Evolutionary conservation across 768 basidiomycete species (phyloP).

Genomic region (Collybia mongolica): DNA sequence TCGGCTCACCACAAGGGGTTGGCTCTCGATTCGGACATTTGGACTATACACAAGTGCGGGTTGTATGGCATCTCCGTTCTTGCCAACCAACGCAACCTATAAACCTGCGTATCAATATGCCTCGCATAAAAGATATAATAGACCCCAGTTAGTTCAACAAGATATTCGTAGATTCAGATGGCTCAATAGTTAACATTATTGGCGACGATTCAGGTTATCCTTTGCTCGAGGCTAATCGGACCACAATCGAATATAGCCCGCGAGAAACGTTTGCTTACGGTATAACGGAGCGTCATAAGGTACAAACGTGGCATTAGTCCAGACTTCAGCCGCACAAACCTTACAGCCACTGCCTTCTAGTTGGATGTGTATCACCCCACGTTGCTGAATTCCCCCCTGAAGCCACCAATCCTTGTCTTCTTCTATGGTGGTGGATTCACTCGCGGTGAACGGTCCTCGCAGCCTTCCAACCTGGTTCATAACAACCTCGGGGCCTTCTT

Average conservation of each 20-base stretch:
- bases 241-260: constrained; percentile 14
- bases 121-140: constrained; percentile 13
- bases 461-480: constrained; percentile 20
- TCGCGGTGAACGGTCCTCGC: constrained; percentile 15
- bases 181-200: neutral
- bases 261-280: constrained; percentile 18
- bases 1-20: too few relatives aligned
- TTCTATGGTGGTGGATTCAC: constrained; percentile 23
- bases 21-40: too few relatives aligned
- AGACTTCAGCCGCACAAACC: neutral
- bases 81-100: too few relatives aligned
- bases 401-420: constrained; percentile 20
- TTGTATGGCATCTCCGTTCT: too few relatives aligned
- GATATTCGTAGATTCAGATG: neutral
- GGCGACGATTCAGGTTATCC: constrained; percentile 10
- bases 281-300: constrained; percentile 11
- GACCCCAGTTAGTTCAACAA: constrained; percentile 8
- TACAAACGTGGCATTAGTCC: constrained; percentile 2
- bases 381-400: neutral
- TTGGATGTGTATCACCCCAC: constrained; percentile 23
- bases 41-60: too few relatives aligned
- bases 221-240: constrained; percentile 18
- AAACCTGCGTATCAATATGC: too few relatives aligned
- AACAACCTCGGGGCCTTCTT: constrained; percentile 26
- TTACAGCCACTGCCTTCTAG: constrained; percentile 7